Percentiles rank a stretch among this genome's conserved stretches.
These are phyloP conservation scores for Fraxinus baroniana DNA, from an alignment of 305 asterid species.

Conservation along the genomic window DNA sequence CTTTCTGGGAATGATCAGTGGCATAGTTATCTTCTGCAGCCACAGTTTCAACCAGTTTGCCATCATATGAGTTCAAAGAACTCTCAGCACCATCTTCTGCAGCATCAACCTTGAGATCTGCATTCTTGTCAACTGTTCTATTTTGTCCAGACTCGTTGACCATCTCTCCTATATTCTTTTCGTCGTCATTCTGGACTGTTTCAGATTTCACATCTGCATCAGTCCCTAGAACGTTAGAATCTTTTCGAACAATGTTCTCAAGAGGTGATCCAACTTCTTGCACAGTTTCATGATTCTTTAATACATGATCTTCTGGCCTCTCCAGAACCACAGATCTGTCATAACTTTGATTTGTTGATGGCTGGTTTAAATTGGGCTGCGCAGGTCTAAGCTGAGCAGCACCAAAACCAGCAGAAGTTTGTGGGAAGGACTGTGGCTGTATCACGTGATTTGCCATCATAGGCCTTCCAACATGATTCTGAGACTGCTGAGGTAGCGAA, in stretches of 20 bases:
- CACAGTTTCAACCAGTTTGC: conserved; percentile 38
- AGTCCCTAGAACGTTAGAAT: conserved; percentile 24
- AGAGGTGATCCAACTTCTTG: conserved; percentile 44
- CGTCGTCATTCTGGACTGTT: conserved; percentile 19
- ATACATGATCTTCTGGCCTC: conserved; percentile 28
- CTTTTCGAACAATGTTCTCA: conserved; percentile 40
- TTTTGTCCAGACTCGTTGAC: conserved; percentile 29
- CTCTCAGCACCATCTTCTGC: conserved; percentile 30
- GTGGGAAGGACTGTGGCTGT: conserved; percentile 42
- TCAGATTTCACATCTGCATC: conserved; percentile 42
- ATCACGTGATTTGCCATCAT: conserved; percentile 51
- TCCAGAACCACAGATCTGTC: conserved; percentile 36
- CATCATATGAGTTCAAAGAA: conserved; percentile 40
- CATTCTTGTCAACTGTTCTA: conserved; percentile 29
- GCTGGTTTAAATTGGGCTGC: conserved; percentile 42
- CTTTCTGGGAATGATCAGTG: conserved; percentile 24
- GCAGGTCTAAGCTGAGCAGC: conserved; percentile 41
- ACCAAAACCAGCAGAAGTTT: conserved; percentile 47
- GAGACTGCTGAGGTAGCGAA: conserved; percentile 57
- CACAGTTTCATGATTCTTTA: conserved; percentile 29
- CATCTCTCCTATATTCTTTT: conserved; percentile 21
- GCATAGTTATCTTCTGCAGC: conserved; percentile 32
- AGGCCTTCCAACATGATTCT: conserved; percentile 47
- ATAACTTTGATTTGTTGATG: conserved; percentile 39
- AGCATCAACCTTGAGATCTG: conserved; percentile 29